A percentile compares a stretch with the other conserved stretches of the same genome.
phyloP scores from a whole-genome alignment of 495 filamentous ascomycete species.

The Penicillium psychrofluorescens region DNA sequence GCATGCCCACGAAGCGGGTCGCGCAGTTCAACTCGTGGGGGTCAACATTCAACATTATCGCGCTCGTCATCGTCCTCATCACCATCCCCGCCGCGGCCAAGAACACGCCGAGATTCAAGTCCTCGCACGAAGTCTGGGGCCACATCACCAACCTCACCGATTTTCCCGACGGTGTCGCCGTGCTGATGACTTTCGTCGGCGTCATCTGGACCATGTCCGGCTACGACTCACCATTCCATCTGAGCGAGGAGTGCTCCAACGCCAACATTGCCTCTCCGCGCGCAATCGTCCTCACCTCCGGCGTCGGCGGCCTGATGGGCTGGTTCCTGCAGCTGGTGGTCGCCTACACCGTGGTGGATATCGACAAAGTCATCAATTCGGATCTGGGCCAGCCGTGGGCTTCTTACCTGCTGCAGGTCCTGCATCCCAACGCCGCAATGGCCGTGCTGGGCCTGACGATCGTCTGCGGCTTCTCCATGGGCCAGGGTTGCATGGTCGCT shows the following conservation, averaged over 20 bases:
- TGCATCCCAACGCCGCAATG: constrained; percentile 59
- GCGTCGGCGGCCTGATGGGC: constrained; percentile 59
- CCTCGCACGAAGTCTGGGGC: constrained; percentile 61
- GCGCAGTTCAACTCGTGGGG: constrained; percentile 70
- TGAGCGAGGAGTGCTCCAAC: constrained; percentile 73
- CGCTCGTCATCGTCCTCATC: constrained; percentile 59
- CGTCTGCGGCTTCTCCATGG: constrained; percentile 72
- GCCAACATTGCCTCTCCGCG: constrained; percentile 67
- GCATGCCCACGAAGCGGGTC: constrained; percentile 67
- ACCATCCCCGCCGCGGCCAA: constrained; percentile 58
- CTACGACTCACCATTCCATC: constrained; percentile 70
- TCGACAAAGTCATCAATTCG: constrained; percentile 51
- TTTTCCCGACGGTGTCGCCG: constrained; percentile 62
- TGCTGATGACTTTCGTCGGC: constrained; percentile 69
- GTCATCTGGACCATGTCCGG: constrained; percentile 62
- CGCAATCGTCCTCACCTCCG: constrained; percentile 69
- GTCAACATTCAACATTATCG: constrained; percentile 68
- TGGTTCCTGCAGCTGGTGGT: constrained; percentile 74
- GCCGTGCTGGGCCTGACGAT: constrained; percentile 65
- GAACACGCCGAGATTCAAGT: constrained; percentile 54
- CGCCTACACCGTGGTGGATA: constrained; percentile 71
- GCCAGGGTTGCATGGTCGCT: constrained; percentile 77
- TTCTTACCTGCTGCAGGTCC: constrained; percentile 62
- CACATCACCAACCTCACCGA: constrained; percentile 62
- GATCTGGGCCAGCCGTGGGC: constrained; percentile 72